Evolutionary conservation across 2,329 filamentous ascomycete genomes (phyloP).

Genomic region (Beauveria asiatica): DNA sequence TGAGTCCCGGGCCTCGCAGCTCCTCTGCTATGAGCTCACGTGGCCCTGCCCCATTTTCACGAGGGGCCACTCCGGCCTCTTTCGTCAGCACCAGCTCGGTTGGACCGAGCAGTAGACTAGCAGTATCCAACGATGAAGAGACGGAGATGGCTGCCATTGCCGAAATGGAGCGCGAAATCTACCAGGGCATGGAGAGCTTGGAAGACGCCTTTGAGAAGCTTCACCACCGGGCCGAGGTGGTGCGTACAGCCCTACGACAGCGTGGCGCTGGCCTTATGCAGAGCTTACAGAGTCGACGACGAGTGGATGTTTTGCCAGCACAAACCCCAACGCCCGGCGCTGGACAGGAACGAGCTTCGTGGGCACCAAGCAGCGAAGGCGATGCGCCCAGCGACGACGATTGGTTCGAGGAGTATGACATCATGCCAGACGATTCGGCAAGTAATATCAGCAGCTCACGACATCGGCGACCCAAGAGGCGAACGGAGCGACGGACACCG

Average conservation of each 20-base stretch:
- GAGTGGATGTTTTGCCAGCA: slow-evolving; percentile 45
- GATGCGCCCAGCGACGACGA: slow-evolving; percentile 47
- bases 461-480: slow-evolving; percentile 57
- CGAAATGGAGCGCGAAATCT: slow-evolving; percentile 89
- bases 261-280: slow-evolving; percentile 68
- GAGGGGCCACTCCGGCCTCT: slow-evolving; percentile 48
- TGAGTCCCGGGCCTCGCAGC: slow-evolving; percentile 33
- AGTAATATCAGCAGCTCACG: slow-evolving; percentile 71
- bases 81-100: slow-evolving; percentile 48
- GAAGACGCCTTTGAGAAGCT: slow-evolving; percentile 90
- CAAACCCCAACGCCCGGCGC: slow-evolving; percentile 36
- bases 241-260: slow-evolving; percentile 71
- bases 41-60: slow-evolving; percentile 42
- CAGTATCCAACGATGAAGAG: slow-evolving; percentile 87
- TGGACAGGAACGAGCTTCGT: slow-evolving; percentile 35
- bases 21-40: slow-evolving; percentile 35
- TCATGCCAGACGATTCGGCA: slow-evolving; percentile 71
- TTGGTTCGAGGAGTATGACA: slow-evolving; percentile 48
- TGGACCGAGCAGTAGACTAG: slow-evolving; percentile 36
- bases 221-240: slow-evolving; percentile 75
- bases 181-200: slow-evolving; percentile 84
- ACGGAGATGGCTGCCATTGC: slow-evolving; percentile 83
- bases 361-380: slow-evolving; percentile 32
- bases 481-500: slow-evolving; percentile 61
- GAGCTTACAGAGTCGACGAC: slow-evolving; percentile 52